These are phyloP conservation scores for Mortierella sp. DNA, from an alignment of 371 early-diverging fungal species.

Conservation along the genomic window DNA sequence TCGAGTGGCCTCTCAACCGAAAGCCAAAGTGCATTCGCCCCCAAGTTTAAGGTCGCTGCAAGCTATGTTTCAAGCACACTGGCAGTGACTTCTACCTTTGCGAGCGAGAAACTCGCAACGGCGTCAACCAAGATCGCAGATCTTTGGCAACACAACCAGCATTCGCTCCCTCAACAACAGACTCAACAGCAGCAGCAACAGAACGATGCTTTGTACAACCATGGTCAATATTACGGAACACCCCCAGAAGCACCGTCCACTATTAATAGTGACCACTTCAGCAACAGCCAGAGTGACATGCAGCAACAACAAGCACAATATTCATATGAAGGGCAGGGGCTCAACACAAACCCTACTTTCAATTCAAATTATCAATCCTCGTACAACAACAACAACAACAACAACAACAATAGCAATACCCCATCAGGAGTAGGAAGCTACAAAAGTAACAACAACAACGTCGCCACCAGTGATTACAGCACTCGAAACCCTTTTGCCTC, in stretches of 20 bases:
- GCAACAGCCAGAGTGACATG: slow-evolving; percentile 18
- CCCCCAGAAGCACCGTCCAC: slow-evolving; percentile 1
- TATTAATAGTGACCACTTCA: background rate
- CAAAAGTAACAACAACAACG: background rate
- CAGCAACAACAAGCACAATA: slow-evolving; percentile 13
- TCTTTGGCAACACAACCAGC: slow-evolving; percentile 53
- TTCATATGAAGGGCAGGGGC: slow-evolving; percentile 38
- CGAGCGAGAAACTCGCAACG: slow-evolving; percentile 38
- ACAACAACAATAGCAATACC: slow-evolving; percentile 12
- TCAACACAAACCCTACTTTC: slow-evolving; percentile 20
- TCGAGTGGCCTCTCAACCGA: slow-evolving; percentile 5
- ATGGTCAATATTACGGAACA: slow-evolving; percentile 22
- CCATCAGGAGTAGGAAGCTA: background rate
- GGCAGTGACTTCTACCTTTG: slow-evolving; percentile 53
- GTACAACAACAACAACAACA: slow-evolving; percentile 16
- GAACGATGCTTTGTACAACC: slow-evolving; percentile 24
- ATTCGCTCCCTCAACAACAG: slow-evolving; percentile 43
- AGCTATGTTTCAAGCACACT: slow-evolving; percentile 47
- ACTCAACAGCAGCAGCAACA: slow-evolving; percentile 27
- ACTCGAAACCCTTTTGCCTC: slow-evolving; percentile 28
- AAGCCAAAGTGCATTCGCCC: slow-evolving; percentile 11
- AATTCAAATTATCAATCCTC: slow-evolving; percentile 40
- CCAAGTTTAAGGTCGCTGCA: slow-evolving; percentile 44
- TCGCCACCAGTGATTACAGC: slow-evolving; percentile 13
- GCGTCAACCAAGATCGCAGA: slow-evolving; percentile 56